Evolutionary conservation across 2,329 filamentous ascomycete genomes (phyloP).

Genomic region (Leptographium procerum): DNA sequence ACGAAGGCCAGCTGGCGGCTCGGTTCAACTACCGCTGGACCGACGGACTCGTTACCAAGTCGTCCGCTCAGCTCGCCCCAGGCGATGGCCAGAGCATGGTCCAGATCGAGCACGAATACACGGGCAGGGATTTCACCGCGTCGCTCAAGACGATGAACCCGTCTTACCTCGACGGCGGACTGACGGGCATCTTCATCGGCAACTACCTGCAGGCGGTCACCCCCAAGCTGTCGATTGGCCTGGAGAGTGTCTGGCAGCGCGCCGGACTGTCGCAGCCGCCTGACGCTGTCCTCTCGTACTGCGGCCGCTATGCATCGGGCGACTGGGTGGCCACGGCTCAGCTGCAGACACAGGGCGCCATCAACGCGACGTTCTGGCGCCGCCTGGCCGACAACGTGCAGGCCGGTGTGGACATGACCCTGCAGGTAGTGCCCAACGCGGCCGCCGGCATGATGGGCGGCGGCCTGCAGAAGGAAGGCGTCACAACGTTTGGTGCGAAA

Average conservation of each 20-base stretch:
- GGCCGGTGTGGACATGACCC: slow-evolving; percentile 87
- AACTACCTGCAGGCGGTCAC: slow-evolving; percentile 93
- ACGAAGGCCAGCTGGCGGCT: slow-evolving; percentile 75
- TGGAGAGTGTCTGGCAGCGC: slow-evolving; percentile 92
- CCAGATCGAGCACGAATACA: slow-evolving; percentile 92
- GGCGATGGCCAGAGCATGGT: slow-evolving; percentile 73
- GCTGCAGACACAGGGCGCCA: slow-evolving; percentile 73
- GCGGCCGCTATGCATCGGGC: slow-evolving; percentile 75
- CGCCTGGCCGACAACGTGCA: slow-evolving; percentile 89
- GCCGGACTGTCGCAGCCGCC: slow-evolving; percentile 72
- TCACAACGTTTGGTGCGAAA: slow-evolving; percentile 87
- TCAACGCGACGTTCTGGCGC: slow-evolving; percentile 91
- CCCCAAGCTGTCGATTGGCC: slow-evolving; percentile 70
- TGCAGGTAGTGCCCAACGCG: slow-evolving; percentile 58
- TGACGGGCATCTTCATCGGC: slow-evolving; percentile 91
- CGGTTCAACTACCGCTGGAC: slow-evolving; percentile 90
- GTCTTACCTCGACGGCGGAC: slow-evolving; percentile 79
- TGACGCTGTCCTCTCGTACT: slow-evolving; percentile 86
- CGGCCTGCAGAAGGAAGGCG: slow-evolving; percentile 70
- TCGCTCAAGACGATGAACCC: slow-evolving; percentile 92
- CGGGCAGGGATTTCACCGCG: slow-evolving; percentile 82
- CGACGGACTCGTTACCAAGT: slow-evolving; percentile 68
- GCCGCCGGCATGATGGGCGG: slow-evolving; percentile 60
- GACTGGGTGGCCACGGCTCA: slow-evolving; percentile 93
- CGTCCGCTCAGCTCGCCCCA: slow-evolving; percentile 73